These are phyloP conservation scores for Rubus parviflorus DNA, from an alignment of 306 rosid species.

Conservation along the genomic window DNA sequence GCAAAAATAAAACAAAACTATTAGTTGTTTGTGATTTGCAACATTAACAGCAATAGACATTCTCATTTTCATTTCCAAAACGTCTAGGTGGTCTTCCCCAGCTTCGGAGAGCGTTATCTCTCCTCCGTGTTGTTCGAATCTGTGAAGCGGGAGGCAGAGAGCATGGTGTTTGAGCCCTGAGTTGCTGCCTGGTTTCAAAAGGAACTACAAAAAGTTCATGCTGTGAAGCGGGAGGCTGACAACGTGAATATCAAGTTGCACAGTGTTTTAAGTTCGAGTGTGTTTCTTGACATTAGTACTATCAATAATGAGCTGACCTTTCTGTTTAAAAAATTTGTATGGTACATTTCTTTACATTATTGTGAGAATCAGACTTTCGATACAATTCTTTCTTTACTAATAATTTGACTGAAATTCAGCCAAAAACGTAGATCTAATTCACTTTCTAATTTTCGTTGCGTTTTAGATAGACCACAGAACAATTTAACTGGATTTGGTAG, in stretches of 20 bases:
- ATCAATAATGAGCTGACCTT: conserved; percentile 2
- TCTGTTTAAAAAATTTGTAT: not conserved
- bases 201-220: conserved; percentile 11
- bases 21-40: not conserved
- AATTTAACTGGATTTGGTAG: not conserved
- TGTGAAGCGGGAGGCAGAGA: conserved; percentile 64
- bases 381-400: too few relatives aligned
- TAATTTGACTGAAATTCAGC: too few relatives aligned
- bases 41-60: not conserved
- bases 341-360: too few relatives aligned
- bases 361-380: too few relatives aligned
- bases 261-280: conserved; percentile 14
- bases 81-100: conserved; percentile 67
- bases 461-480: too few relatives aligned
- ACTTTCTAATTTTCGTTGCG: too few relatives aligned
- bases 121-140: conserved; percentile 72
- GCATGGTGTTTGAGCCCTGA: conserved; percentile 55
- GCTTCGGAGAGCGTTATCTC: conserved; percentile 91
- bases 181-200: conserved; percentile 18
- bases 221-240: conserved; percentile 10
- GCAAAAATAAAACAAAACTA: too few relatives aligned
- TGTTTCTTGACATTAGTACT: conserved; percentile 1
- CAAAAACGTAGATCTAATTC: too few relatives aligned
- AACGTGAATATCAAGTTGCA: conserved; percentile 16
- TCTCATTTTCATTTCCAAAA: conserved; percentile 6